Conservation (phyloP, 352 stramenopile species). For the Phytophthora tubulina region DNA sequence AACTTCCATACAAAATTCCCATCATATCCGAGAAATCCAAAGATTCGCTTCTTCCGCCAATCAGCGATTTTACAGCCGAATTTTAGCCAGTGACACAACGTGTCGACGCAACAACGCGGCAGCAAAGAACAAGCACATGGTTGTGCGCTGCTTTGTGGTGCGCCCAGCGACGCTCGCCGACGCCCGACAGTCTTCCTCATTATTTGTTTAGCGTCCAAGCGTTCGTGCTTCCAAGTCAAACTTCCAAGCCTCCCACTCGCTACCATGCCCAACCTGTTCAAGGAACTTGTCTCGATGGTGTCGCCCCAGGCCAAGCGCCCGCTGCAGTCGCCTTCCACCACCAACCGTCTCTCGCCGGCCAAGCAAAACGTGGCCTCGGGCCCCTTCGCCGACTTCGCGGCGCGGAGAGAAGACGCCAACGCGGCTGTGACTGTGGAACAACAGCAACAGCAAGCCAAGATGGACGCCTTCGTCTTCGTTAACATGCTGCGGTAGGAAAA, state of each 20-base stretch:
- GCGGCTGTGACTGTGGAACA: slow-evolving; percentile 35
- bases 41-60: slow-evolving; percentile 22
- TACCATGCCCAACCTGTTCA: slow-evolving; percentile 57
- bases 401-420: slow-evolving; percentile 29
- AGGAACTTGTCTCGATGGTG: slow-evolving; percentile 55
- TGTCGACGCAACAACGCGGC: slow-evolving; percentile 9
- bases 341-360: slow-evolving; percentile 37
- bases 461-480: slow-evolving; percentile 60
- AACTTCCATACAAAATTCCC: neutral
- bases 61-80: neutral
- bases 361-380: slow-evolving; percentile 38
- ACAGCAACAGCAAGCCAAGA: slow-evolving; percentile 48
- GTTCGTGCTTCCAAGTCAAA: slow-evolving; percentile 16
- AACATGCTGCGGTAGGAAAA: slow-evolving; percentile 52
- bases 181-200: slow-evolving; percentile 7
- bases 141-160: slow-evolving; percentile 22
- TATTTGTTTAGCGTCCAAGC: slow-evolving; percentile 46
- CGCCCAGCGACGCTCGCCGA: neutral
- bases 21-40: slow-evolving; percentile 12
- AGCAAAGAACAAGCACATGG: slow-evolving; percentile 31
- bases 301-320: slow-evolving; percentile 45
- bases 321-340: slow-evolving; percentile 38
- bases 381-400: slow-evolving; percentile 33
- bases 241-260: slow-evolving; percentile 17
- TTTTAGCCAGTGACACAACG: slow-evolving; percentile 11